These are phyloP conservation scores for Moesziomyces sp. DNA, from an alignment of 1,284 basidiomycete species.

Conservation along the genomic window DNA sequence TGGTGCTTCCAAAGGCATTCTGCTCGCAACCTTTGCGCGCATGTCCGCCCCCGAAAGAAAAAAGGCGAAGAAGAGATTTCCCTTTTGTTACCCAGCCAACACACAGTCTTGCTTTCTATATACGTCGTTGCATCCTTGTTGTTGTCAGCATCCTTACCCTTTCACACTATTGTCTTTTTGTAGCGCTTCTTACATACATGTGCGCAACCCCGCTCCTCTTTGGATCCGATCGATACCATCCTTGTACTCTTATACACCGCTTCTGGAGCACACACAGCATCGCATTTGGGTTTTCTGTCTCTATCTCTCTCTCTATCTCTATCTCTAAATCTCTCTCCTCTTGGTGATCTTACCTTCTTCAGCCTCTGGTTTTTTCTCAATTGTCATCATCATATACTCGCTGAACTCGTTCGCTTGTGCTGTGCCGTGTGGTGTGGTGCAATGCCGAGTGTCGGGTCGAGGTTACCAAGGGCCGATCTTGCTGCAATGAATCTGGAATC, in stretches of 20 bases:
- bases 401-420: conserved; percentile 5
- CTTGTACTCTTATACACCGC: conserved; percentile 52
- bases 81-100: conserved; percentile 20
- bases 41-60: neutral
- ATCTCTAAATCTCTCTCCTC: neutral
- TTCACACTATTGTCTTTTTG: neutral
- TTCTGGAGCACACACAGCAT: conserved; percentile 30
- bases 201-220: conserved; percentile 1
- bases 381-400: conserved; percentile 35
- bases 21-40: conserved; percentile 3
- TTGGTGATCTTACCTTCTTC: too few relatives aligned
- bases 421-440: too few relatives aligned
- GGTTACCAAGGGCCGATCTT: too few relatives aligned
- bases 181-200: neutral
- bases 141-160: neutral
- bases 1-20: conserved; percentile 18
- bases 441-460: too few relatives aligned
- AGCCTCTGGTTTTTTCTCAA: neutral
- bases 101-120: conserved; percentile 14
- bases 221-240: conserved; percentile 6
- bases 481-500: too few relatives aligned
- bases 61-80: conserved; percentile 20
- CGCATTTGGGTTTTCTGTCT: conserved; percentile 21
- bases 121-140: neutral
- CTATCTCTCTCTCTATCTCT: conserved; percentile 13